These are phyloP conservation scores for Coemansia sp. DNA, from an alignment of 192 early-diverging fungal species.

Conservation along the genomic window DNA sequence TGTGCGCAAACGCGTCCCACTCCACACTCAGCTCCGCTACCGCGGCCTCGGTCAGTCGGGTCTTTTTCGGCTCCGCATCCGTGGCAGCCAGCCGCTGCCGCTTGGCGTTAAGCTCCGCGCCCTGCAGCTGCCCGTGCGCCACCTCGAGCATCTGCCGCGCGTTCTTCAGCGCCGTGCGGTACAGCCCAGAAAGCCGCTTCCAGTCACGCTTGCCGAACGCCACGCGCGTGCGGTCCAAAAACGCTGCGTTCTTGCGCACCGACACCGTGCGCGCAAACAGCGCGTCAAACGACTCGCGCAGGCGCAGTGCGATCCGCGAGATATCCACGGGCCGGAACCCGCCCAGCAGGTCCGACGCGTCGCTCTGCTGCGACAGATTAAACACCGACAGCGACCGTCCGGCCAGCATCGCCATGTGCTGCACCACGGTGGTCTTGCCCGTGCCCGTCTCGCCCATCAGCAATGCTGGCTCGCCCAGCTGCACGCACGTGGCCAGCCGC, in stretches of 20 bases:
- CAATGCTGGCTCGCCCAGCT: slow-evolving; percentile 80
- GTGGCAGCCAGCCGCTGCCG: slow-evolving; percentile 9
- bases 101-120: slow-evolving; percentile 6
- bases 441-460: slow-evolving; percentile 97
- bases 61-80: slow-evolving; percentile 4
- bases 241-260: slow-evolving; percentile 79
- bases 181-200: slow-evolving; percentile 72
- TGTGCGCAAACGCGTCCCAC: slow-evolving; percentile 73
- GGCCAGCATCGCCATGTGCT: slow-evolving; percentile 80
- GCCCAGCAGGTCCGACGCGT: slow-evolving; percentile 90
- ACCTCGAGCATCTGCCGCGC: slow-evolving; percentile 17
- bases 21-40: slow-evolving; percentile 51
- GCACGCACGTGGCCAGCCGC: slow-evolving; percentile 76
- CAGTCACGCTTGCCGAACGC: slow-evolving; percentile 77
- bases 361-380: slow-evolving; percentile 96
- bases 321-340: slow-evolving; percentile 97
- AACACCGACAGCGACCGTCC: slow-evolving; percentile 80
- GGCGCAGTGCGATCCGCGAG: slow-evolving; percentile 68
- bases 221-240: slow-evolving; percentile 76
- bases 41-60: slow-evolving; percentile 30
- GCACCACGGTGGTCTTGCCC: slow-evolving; percentile 96
- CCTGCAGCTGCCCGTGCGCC: slow-evolving; percentile 7
- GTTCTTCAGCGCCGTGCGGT: slow-evolving; percentile 60
- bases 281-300: slow-evolving; percentile 82
- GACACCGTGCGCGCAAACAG: slow-evolving; percentile 89